Base-by-base conservation (phyloP, 768 basidiomycete species). In the Russula sp. region DNA sequence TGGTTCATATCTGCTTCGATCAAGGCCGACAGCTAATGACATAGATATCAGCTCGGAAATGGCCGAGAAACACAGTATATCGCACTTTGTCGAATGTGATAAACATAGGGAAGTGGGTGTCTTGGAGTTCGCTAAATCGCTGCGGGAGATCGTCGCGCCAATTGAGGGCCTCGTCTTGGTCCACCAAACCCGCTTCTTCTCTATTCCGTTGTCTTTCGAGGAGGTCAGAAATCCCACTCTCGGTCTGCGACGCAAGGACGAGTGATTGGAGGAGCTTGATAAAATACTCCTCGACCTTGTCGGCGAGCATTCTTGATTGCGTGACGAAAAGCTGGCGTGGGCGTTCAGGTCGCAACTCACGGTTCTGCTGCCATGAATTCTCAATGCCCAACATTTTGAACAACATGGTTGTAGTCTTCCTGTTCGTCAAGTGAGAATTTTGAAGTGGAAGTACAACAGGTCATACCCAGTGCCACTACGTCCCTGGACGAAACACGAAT, bases 381-480 rank as follows among this genome's bases (percentile, higher is more conserved):
- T 89, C 84, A 4, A 87, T 81, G 4, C 81, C 79, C 4, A 88
- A 74, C 81, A 90, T 88, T 70, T 87, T 88, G 75, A 85, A 86
- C 0, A 90, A 74, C 81, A 90, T 87, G 0, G 87, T 86, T 0
- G 88, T 89, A 0, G 86, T 89, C 77, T 88, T 88, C 1, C 87
- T 87, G 66, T 1, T 32, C 14, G 3, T 43, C n/a, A 22, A 18
- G 29, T 48, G 20, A 41, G 41, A 25, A 16, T n/a, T 22, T 29
- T 22, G 20, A 20, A 22, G 34, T 25, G 42, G 39, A 32, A 25
- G 8, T 18, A 41, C n/a, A 20, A 0, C 22, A 41, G 18, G 16
- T 13, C 48, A 14, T 68, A 87, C 87, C 87, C 88, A 0, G 88
- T 89, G 1, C 88, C 88, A 69, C 87, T 88, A 32, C 88, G 76